Base-by-base conservation (phyloP, 768 basidiomycete species). In the Russula dissimulans region DNA sequence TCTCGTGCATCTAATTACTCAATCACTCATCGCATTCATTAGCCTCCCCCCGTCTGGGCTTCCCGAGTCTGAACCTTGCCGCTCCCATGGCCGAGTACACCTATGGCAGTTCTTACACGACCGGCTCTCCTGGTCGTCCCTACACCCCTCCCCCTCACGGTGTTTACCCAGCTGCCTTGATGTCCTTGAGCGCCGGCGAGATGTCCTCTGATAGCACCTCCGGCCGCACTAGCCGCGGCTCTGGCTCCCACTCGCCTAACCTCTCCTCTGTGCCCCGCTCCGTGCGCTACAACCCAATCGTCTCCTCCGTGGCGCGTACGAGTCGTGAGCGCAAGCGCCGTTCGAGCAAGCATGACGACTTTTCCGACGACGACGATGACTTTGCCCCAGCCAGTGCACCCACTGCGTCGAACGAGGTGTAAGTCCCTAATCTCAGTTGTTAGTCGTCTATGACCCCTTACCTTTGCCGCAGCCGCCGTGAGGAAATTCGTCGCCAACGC, bases 401-500 rank as follows among this genome's bases (percentile, higher is more conserved):
- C 61, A 75, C 70, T 67, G 75, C 60, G 45, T 71, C 72, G 62
- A 79, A 80, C 69, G 87, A 87, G 70, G 78, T 78, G 75, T 80
- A 69, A 72, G 78, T 71, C 12, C 15, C 26, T n/a, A 17, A 50
- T 65, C 56, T 26, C 2, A 26, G 22, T 26, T 26, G 22, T 26
- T 26, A 31, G 14, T 58, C 60, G 34, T 26, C 17, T 1, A 43
- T 55, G 50, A 17, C 38, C 45, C 45, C 36, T 56, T 17, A 62
- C 47, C 55, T 59, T 15, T 50, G 51, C 43, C 8, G n/a, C 66
- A 80, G 81, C 48, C 89, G 90, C 73, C 88, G 91, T 70, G 91
- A 93, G 78, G 89, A 89, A 57, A 89, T 93, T 68, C 89, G 91
- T 71, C 84, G 85, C 71, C 90, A 92, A 77, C 89, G 91, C 74